Percentiles rank a stretch among this genome's conserved stretches.
Evolutionary conservation across 2,329 filamentous ascomycete species (phyloP).

Genomic region (Helminthosporium solani): DNA sequence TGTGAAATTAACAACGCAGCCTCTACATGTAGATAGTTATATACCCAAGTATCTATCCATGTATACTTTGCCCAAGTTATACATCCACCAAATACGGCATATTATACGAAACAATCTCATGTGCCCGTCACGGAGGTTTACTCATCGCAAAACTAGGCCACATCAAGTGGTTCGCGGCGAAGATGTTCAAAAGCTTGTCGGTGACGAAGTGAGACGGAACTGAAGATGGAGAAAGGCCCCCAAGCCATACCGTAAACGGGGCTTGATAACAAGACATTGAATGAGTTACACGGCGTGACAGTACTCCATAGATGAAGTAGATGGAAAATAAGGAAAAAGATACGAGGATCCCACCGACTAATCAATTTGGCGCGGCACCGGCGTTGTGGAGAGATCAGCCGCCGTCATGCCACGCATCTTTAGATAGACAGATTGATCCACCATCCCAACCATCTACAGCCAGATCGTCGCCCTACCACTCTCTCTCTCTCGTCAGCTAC

Average conservation of each 20-base stretch:
- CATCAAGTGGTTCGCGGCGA: background rate
- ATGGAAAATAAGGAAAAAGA: too few relatives aligned
- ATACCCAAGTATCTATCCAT: background rate
- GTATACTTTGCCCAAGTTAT: too few relatives aligned
- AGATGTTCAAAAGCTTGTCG: background rate
- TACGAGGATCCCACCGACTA: background rate
- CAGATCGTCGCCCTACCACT: background rate
- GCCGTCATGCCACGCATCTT: background rate
- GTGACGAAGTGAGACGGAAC: conserved; percentile 1
- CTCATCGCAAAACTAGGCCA: background rate
- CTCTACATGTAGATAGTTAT: background rate
- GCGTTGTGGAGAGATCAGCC: background rate
- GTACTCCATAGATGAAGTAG: too few relatives aligned
- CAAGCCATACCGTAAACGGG: background rate
- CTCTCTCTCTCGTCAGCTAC: background rate
- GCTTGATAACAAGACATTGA: conserved; percentile 1
- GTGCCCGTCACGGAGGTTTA: background rate
- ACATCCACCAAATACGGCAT: background rate
- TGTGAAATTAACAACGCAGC: background rate
- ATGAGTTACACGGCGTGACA: too few relatives aligned
- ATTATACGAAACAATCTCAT: background rate
- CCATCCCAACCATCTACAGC: background rate
- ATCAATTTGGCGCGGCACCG: background rate
- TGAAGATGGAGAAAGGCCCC: background rate
- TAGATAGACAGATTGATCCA: background rate